Conservation (phyloP, 2,329 filamentous ascomycete species). For the Colletotrichum sp. region DNA sequence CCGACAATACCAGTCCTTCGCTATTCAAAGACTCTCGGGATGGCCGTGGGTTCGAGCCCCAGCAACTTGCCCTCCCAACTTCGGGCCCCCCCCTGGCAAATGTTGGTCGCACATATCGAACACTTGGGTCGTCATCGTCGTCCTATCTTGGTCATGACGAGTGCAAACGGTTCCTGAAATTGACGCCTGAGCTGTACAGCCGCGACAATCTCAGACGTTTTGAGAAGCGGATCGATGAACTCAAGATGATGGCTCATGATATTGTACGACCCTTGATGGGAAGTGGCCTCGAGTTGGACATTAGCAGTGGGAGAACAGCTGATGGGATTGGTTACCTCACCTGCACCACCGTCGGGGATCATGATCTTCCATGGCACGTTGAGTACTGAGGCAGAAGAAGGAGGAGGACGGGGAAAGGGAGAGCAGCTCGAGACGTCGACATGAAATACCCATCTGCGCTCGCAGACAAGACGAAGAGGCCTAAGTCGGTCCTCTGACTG, state of each 20-base stretch:
- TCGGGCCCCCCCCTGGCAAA: slow-evolving; percentile 57
- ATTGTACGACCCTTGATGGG: slow-evolving; percentile 85
- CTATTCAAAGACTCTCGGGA: slow-evolving; percentile 40
- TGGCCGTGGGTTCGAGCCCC: slow-evolving; percentile 31
- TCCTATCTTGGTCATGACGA: slow-evolving; percentile 84
- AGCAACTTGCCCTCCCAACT: slow-evolving; percentile 38
- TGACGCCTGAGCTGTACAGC: slow-evolving; percentile 81
- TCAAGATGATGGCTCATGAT: slow-evolving; percentile 83
- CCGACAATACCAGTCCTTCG: slow-evolving; percentile 83
- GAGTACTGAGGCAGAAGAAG: slow-evolving; percentile 31
- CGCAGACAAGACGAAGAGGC: neutral
- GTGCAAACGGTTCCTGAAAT: slow-evolving; percentile 87
- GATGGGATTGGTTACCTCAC: slow-evolving; percentile 55
- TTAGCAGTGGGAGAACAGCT: slow-evolving; percentile 51
- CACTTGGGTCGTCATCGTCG: slow-evolving; percentile 69
- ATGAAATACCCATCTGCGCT: neutral
- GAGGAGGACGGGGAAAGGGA: neutral
- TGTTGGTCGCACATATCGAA: slow-evolving; percentile 76
- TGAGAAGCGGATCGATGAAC: slow-evolving; percentile 85
- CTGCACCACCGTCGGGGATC: slow-evolving; percentile 52
- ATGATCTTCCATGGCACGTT: slow-evolving; percentile 56
- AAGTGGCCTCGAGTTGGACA: slow-evolving; percentile 82
- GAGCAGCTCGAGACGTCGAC: neutral
- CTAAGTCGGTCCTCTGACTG: neutral
- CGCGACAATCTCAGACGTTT: slow-evolving; percentile 86